Conservation (phyloP, 441 rosid genomes). For the Gossypium schwendimanii region DNA sequence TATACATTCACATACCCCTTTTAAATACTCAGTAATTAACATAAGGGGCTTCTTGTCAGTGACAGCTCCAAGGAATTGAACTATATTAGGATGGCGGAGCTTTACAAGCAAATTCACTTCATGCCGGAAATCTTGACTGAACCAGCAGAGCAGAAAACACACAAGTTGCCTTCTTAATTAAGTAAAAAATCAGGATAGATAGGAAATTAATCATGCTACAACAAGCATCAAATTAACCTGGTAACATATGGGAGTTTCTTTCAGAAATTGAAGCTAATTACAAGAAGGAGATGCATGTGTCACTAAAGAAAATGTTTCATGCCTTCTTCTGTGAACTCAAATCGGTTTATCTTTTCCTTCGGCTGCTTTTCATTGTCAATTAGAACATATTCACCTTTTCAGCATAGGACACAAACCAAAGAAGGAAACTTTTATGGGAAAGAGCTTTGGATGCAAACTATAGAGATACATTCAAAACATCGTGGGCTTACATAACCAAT, state of each 20-base stretch:
- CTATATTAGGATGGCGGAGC: slow-evolving; percentile 96
- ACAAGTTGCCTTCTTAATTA: not conserved
- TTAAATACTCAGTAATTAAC: slow-evolving; percentile 86
- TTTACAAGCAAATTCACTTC: slow-evolving; percentile 94
- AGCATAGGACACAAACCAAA: not conserved
- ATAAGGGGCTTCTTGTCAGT: slow-evolving; percentile 96
- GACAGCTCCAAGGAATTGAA: slow-evolving; percentile 97
- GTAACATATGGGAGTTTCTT: not conserved
- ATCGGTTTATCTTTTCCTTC: slow-evolving; percentile 8
- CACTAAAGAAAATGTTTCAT: not conserved
- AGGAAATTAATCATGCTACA: slow-evolving; percentile 8
- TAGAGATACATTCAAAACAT: slow-evolving; percentile 2
- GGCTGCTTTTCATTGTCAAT: not conserved
- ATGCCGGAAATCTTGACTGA: slow-evolving; percentile 98
- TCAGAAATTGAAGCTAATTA: not conserved
- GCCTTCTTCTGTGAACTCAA: not conserved
- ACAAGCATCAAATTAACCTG: slow-evolving; percentile 10
- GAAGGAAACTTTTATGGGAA: not conserved
- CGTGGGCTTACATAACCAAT: slow-evolving; percentile 72
- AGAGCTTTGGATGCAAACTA: slow-evolving; percentile 1
- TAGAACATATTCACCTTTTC: not conserved
- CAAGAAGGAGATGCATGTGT: not conserved
- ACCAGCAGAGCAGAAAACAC: slow-evolving; percentile 20
- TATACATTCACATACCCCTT: slow-evolving; percentile 59
- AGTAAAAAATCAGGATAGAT: not conserved